phyloP scores from a whole-genome alignment of 495 filamentous ascomycete genomes.

The Aspergillus biplanus region DNA sequence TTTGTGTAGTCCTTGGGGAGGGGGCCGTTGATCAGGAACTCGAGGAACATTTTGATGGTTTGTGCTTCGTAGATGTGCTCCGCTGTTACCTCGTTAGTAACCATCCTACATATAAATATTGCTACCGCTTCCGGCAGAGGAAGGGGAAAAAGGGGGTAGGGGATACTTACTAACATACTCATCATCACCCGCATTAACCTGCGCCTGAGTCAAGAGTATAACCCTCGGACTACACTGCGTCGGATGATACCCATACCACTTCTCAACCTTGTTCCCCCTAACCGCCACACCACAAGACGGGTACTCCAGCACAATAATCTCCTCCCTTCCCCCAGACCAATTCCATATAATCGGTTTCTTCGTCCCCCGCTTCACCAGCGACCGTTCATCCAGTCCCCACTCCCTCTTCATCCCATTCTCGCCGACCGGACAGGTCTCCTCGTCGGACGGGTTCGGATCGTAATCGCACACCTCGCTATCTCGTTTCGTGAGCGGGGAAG shows the following conservation, averaged over 20 bases:
- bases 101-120: background rate
- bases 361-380: background rate
- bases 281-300: background rate
- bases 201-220: background rate
- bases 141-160: background rate
- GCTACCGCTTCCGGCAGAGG: background rate
- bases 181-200: background rate
- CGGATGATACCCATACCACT: background rate
- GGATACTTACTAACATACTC: constrained; percentile 6
- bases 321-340: background rate
- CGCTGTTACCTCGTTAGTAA: background rate
- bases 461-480: constrained; percentile 3
- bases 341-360: background rate
- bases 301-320: background rate
- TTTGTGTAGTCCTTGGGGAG: background rate
- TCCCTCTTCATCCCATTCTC: background rate
- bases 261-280: background rate
- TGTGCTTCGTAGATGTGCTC: constrained; percentile 11
- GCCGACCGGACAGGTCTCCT: background rate
- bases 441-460: constrained; percentile 1
- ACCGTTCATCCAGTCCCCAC: background rate
- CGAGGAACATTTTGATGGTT: background rate
- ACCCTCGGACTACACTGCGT: background rate
- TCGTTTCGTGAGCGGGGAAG: background rate
- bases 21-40: constrained; percentile 3